These are phyloP conservation scores for Diaporthe vexans DNA, from an alignment of 2,329 filamentous ascomycete species.

Conservation along the genomic window DNA sequence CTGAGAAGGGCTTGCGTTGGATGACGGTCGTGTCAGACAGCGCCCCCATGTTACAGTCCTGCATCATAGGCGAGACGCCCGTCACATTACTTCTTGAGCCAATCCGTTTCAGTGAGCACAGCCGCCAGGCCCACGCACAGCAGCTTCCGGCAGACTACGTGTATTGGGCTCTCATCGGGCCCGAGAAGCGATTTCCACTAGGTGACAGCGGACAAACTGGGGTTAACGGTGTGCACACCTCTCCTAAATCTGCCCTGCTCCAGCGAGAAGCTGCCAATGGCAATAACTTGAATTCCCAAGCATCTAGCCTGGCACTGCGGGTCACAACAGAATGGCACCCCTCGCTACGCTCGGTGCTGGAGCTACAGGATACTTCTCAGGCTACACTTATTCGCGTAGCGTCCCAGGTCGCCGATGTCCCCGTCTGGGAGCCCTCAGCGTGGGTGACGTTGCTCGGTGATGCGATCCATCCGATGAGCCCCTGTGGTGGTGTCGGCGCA, in stretches of 20 bases:
- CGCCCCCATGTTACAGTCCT: constrained; percentile 14
- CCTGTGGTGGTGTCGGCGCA: constrained; percentile 8
- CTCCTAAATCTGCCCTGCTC: neutral
- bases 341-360: constrained; percentile 4
- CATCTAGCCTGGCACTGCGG: neutral
- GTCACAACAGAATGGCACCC: neutral
- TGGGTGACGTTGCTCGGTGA: constrained; percentile 4
- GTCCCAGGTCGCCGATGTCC: constrained; percentile 5
- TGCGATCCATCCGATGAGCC: constrained; percentile 12
- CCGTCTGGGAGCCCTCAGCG: neutral
- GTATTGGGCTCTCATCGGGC: neutral
- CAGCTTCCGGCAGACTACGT: constrained; percentile 5
- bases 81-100: constrained; percentile 2
- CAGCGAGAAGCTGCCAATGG: neutral
- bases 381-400: constrained; percentile 9
- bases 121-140: neutral
- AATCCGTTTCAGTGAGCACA: neutral
- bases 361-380: constrained; percentile 1
- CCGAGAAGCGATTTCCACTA: neutral
- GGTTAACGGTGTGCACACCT: neutral
- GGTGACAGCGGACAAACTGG: neutral
- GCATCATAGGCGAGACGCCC: constrained; percentile 5
- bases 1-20: constrained; percentile 16
- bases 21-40: constrained; percentile 25
- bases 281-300: neutral